phyloP scores from a whole-genome alignment of 148 eudicot species.

The Rhododendron mucronatum region DNA sequence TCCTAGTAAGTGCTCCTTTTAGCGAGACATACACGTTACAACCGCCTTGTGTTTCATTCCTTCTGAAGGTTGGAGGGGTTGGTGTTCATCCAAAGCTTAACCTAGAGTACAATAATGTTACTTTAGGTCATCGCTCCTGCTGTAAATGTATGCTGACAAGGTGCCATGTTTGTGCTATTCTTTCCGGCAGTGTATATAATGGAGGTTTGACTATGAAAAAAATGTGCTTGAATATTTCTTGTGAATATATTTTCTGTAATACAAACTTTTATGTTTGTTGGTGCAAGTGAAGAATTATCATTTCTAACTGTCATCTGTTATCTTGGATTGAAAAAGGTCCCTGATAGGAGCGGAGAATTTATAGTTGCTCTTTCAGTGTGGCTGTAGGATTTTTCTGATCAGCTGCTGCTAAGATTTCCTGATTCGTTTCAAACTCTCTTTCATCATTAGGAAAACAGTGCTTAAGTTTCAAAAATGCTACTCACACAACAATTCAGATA shows the following conservation, averaged over 20 bases:
- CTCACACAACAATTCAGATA: no score
- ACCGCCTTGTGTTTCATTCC: neutral
- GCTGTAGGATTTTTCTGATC: neutral
- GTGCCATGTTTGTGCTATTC: neutral
- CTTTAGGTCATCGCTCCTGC: neutral
- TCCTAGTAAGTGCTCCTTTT: constrained; percentile 17
- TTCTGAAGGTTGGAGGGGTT: constrained; percentile 6
- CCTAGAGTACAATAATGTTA: constrained; percentile 6
- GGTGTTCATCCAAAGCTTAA: neutral
- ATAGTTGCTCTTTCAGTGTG: neutral
- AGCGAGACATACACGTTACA: neutral
- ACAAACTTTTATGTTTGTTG: neutral
- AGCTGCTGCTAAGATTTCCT: neutral
- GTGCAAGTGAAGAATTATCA: neutral
- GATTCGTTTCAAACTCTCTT: neutral
- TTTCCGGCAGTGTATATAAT: constrained; percentile 7
- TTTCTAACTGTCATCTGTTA: neutral
- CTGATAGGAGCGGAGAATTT: neutral
- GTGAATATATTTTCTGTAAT: neutral
- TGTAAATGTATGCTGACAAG: neutral
- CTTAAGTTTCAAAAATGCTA: neutral
- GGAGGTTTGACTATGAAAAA: neutral
- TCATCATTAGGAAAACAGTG: neutral
- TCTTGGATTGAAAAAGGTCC: neutral
- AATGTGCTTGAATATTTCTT: neutral